A percentile compares a stretch with the other conserved stretches of the same genome.
Conservation (phyloP, 2,329 filamentous ascomycete genomes). For the Phaeoacremonium minimum region DNA sequence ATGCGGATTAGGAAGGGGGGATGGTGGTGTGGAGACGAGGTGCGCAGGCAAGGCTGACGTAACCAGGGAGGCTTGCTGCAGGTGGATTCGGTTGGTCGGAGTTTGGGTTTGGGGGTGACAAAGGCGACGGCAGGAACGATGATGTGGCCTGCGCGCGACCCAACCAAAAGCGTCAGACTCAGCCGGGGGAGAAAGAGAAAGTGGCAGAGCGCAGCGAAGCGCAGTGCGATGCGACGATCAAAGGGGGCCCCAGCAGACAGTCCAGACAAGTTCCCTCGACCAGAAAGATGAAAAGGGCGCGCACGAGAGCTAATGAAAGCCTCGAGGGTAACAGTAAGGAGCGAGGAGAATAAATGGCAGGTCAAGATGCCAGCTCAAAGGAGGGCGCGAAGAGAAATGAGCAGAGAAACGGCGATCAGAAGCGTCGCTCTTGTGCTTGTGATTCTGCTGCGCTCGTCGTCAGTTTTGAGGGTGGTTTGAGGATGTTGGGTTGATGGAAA, state of each 20-base stretch:
- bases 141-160: constrained; percentile 22
- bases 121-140: constrained; percentile 11
- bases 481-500: neutral
- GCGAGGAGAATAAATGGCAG: too few relatives aligned
- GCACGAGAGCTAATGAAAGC: constrained; percentile 45
- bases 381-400: constrained; percentile 24
- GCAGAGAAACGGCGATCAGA: neutral
- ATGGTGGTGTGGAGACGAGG: constrained; percentile 5
- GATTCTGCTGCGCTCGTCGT: neutral
- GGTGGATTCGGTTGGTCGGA: constrained; percentile 12
- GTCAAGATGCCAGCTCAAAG: constrained; percentile 16
- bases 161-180: constrained; percentile 13
- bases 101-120: constrained; percentile 9
- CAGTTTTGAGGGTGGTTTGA: neutral
- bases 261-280: too few relatives aligned
- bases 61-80: constrained; percentile 12
- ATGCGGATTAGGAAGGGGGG: constrained; percentile 1
- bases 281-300: constrained; percentile 2
- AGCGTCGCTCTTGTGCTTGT: neutral
- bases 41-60: constrained; percentile 20
- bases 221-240: constrained; percentile 6
- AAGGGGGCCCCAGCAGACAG: neutral
- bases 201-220: constrained; percentile 1
- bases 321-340: too few relatives aligned
- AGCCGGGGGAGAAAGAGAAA: neutral